phyloP scores from a whole-genome alignment of 2,329 filamentous ascomycete genomes.

The Phyllosticta paracitricarpa region DNA sequence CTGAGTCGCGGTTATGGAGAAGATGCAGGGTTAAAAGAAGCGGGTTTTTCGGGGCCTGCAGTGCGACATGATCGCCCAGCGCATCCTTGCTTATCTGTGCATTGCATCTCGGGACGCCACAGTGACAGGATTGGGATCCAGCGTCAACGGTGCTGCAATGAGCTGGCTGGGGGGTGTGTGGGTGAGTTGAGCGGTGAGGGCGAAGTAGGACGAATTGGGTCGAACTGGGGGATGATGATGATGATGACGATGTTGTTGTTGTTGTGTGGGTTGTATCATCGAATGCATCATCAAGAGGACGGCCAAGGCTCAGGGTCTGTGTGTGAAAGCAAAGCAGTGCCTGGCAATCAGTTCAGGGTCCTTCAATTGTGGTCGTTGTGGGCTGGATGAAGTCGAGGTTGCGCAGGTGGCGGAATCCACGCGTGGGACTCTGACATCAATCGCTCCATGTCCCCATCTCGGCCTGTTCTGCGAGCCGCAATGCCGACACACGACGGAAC shows the following conservation, averaged over 20 bases:
- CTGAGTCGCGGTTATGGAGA: constrained; percentile 9
- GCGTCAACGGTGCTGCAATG: background rate
- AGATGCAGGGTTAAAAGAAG: constrained; percentile 8
- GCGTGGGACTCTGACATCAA: background rate
- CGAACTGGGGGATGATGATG: background rate
- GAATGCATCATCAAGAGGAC: too few species aligned
- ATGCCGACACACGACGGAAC: background rate
- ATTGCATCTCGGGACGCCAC: background rate
- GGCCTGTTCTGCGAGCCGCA: background rate
- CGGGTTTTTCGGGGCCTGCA: background rate
- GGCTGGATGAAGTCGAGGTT: background rate
- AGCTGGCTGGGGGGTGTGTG: background rate
- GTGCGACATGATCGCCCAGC: constrained; percentile 7
- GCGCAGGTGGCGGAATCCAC: background rate
- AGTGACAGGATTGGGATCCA: background rate
- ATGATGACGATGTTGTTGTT: too few species aligned
- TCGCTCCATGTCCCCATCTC: background rate
- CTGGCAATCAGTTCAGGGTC: background rate
- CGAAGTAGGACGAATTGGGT: background rate
- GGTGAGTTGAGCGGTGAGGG: background rate
- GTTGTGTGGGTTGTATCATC: too few species aligned
- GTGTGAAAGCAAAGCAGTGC: too few species aligned
- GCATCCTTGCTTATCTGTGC: constrained; percentile 5
- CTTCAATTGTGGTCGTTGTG: background rate
- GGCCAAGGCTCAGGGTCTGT: too few species aligned